Conservation (phyloP, 495 filamentous ascomycete species). For the Hypoxylon intermedium region DNA sequence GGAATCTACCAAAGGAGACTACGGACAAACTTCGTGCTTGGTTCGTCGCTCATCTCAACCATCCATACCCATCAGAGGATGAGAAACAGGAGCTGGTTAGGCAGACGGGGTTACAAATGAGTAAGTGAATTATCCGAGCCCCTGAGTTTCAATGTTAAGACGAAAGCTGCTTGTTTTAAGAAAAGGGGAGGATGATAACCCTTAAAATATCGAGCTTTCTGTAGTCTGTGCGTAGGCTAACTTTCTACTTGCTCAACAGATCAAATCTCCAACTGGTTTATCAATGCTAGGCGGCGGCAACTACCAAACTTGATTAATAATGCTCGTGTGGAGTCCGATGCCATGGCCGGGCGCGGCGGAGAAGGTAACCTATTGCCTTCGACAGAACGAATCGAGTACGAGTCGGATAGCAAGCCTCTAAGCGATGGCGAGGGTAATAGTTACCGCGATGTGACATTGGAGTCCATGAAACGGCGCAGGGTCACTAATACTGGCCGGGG, state of each 20-base stretch:
- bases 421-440: slow-evolving; percentile 50
- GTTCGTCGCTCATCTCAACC: slow-evolving; percentile 77
- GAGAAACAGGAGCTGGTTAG: slow-evolving; percentile 85
- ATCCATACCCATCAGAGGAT: slow-evolving; percentile 89
- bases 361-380: slow-evolving; percentile 32
- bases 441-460: slow-evolving; percentile 42
- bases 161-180: not conserved
- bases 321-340: slow-evolving; percentile 52
- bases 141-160: not conserved
- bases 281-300: slow-evolving; percentile 83
- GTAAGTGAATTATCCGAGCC: slow-evolving; percentile 58
- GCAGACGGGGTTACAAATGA: slow-evolving; percentile 78
- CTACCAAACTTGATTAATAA: slow-evolving; percentile 70
- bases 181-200: not conserved
- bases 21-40: slow-evolving; percentile 83
- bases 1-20: slow-evolving; percentile 86
- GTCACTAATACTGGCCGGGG: slow-evolving; percentile 22
- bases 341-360: slow-evolving; percentile 33
- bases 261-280: slow-evolving; percentile 95
- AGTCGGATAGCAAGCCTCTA: slow-evolving; percentile 34
- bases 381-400: slow-evolving; percentile 41
- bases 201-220: not conserved
- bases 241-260: slow-evolving; percentile 42
- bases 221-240: slow-evolving; percentile 9
- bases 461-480: slow-evolving; percentile 21